A percentile compares a stretch with the other conserved stretches of the same genome.
Evolutionary conservation across 352 stramenopile species (phyloP).

Genomic region (Phytophthora syringae): DNA sequence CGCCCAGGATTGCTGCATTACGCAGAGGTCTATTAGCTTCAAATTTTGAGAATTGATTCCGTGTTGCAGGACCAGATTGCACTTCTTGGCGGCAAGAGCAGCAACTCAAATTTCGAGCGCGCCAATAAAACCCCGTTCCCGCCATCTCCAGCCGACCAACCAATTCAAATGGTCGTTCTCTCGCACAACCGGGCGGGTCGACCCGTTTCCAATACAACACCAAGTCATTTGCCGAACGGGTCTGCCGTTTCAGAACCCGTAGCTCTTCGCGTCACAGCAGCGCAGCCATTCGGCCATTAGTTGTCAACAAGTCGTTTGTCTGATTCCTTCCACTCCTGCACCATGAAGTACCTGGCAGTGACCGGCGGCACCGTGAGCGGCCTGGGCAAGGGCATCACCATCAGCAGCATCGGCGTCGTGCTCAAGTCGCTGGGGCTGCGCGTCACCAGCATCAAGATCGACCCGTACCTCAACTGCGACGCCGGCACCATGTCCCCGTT

Average conservation of each 20-base stretch:
- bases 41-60: not conserved
- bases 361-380: constrained; percentile 98
- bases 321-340: constrained; percentile 7
- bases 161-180: constrained; percentile 28
- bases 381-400: constrained; percentile 99
- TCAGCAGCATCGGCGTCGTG: constrained; percentile 97
- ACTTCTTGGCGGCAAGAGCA: not conserved
- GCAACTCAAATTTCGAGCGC: constrained; percentile 19
- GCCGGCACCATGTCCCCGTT: constrained; percentile 98
- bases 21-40: not conserved
- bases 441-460: constrained; percentile 99
- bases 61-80: not conserved
- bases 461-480: constrained; percentile 99
- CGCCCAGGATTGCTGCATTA: not conserved
- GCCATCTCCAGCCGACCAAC: constrained; percentile 32
- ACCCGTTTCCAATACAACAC: constrained; percentile 31
- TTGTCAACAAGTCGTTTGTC: constrained; percentile 17
- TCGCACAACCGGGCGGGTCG: not conserved
- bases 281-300: constrained; percentile 31
- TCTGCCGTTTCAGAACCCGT: constrained; percentile 7
- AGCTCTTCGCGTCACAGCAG: constrained; percentile 30
- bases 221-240: not conserved
- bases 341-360: constrained; percentile 98
- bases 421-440: constrained; percentile 95
- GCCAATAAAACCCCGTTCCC: constrained; percentile 20